Conservation (phyloP, 306 rosid species). For the Castanea sativa region DNA sequence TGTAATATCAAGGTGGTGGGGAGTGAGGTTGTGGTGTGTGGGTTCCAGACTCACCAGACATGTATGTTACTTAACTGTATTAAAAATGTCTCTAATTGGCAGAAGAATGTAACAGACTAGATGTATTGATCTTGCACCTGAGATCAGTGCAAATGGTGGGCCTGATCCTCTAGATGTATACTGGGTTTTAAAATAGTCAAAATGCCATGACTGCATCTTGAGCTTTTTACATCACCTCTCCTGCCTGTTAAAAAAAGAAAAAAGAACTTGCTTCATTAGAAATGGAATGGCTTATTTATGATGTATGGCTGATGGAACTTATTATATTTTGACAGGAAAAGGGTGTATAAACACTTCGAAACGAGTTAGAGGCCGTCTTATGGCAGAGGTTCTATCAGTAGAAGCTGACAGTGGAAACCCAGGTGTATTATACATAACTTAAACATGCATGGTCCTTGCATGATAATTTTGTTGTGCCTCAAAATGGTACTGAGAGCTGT, state of each 20-base stretch:
- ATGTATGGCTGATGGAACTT: constrained; percentile 27
- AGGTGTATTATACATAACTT: constrained; percentile 42
- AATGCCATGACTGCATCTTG: not conserved
- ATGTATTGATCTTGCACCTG: not conserved
- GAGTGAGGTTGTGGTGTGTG: no score
- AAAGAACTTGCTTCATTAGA: not conserved
- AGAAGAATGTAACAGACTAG: not conserved
- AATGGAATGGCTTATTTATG: not conserved
- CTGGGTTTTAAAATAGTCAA: not conserved
- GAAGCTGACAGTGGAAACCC: constrained; percentile 34
- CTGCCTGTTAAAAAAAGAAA: no score
- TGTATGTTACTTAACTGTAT: no score
- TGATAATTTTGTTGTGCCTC: constrained; percentile 42
- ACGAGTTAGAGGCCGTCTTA: constrained; percentile 14
- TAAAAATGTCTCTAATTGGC: not conserved
- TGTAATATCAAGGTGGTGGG: no score
- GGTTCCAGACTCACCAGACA: no score
- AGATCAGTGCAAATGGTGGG: constrained; percentile 2
- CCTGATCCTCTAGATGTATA: not conserved
- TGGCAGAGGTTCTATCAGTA: constrained; percentile 14
- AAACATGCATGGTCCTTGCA: constrained; percentile 32
- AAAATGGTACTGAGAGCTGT: constrained; percentile 38
- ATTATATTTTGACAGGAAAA: constrained; percentile 48
- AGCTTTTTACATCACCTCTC: not conserved
- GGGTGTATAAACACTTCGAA: constrained; percentile 26